Evolutionary conservation across 768 basidiomycete genomes (phyloP).

Genomic region (Phanerodontia chrysosporium): DNA sequence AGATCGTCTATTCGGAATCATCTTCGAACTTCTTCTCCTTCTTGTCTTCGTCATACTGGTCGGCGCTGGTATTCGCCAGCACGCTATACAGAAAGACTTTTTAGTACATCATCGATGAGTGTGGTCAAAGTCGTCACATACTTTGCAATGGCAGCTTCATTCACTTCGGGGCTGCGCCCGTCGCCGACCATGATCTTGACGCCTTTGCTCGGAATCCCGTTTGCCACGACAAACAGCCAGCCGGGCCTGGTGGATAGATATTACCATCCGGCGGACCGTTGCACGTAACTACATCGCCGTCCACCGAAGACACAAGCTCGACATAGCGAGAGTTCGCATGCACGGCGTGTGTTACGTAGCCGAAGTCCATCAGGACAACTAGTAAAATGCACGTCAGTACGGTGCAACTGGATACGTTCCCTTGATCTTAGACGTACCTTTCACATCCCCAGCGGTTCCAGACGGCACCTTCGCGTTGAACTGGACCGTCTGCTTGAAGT

Average conservation of each 20-base stretch:
- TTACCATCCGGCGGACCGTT: slow-evolving; percentile 57
- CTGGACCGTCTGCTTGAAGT: slow-evolving; percentile 42
- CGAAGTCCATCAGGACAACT: slow-evolving; percentile 80
- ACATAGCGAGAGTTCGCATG: slow-evolving; percentile 78
- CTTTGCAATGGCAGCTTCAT: slow-evolving; percentile 54
- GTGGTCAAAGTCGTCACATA: slow-evolving; percentile 31
- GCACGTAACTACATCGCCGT: slow-evolving; percentile 50
- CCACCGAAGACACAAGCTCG: slow-evolving; percentile 47
- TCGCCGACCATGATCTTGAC: slow-evolving; percentile 64
- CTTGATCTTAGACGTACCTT: slow-evolving; percentile 37
- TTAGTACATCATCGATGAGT: background rate
- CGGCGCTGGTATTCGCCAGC: slow-evolving; percentile 41
- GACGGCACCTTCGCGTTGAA: slow-evolving; percentile 41
- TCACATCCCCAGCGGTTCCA: slow-evolving; percentile 37
- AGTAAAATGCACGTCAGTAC: background rate
- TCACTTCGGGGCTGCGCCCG: slow-evolving; percentile 56
- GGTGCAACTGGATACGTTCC: background rate
- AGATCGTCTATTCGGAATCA: background rate
- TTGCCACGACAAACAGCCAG: slow-evolving; percentile 64
- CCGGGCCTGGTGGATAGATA: slow-evolving; percentile 82
- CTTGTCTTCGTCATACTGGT: slow-evolving; percentile 40
- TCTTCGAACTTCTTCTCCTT: background rate
- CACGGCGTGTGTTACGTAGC: slow-evolving; percentile 74
- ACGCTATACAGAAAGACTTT: slow-evolving; percentile 32
- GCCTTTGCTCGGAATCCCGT: slow-evolving; percentile 64